Conservation (phyloP, 2,329 filamentous ascomycete genomes). For the Ceratocystis smalleyi region DNA sequence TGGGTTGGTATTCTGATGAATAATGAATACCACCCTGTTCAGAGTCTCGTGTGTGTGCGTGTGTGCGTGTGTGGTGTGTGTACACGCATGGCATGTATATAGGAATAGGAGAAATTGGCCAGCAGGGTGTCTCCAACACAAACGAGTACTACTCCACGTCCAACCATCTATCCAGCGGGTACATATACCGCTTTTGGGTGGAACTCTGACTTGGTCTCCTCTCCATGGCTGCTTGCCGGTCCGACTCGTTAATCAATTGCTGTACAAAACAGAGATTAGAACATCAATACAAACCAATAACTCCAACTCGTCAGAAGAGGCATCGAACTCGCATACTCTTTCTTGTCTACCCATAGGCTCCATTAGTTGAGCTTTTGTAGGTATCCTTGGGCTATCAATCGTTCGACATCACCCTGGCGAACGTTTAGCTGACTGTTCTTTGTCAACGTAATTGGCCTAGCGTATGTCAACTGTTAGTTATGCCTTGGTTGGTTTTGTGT, state of each 20-base stretch:
- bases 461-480: conserved; percentile 14
- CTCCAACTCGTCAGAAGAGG: not conserved
- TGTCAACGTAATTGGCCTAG: conserved; percentile 80
- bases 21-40: not conserved
- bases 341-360: not conserved
- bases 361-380: conserved; percentile 66
- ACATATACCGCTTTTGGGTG: not conserved
- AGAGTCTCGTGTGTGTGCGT: not conserved
- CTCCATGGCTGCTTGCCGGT: not conserved
- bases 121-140: not conserved
- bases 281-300: not conserved
- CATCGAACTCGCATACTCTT: not conserved
- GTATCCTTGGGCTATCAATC: conserved; percentile 86
- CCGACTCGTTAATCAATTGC: not conserved
- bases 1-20: not conserved
- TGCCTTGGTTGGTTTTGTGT: no score
- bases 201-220: not conserved
- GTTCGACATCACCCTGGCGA: conserved; percentile 85
- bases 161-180: not conserved
- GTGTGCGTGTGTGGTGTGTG: no score
- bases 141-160: not conserved
- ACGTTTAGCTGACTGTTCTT: conserved; percentile 99
- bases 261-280: not conserved
- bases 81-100: not conserved
- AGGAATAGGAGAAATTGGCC: not conserved